These are phyloP conservation scores for Fraxinus greggii DNA, from an alignment of 305 asterid genomes.

Conservation along the genomic window DNA sequence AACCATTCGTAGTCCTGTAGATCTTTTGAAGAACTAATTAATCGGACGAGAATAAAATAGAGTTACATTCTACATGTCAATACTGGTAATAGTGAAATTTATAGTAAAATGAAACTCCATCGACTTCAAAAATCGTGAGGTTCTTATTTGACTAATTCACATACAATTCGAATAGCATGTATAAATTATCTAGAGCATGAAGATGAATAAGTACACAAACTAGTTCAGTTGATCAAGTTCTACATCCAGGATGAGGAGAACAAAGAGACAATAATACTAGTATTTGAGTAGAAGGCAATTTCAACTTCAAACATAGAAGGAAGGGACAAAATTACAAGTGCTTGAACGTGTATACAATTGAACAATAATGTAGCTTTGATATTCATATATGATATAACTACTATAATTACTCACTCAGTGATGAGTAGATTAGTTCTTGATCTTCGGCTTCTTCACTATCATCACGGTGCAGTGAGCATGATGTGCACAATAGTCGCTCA, in stretches of 20 bases:
- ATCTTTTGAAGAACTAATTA: no score
- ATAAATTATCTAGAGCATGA: background rate
- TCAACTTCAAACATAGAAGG: background rate
- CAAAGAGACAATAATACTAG: background rate
- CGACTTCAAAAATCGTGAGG: background rate
- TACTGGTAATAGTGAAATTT: no score
- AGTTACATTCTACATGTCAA: no score
- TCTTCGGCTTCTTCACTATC: constrained; percentile 83
- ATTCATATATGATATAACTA: background rate
- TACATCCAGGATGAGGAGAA: background rate
- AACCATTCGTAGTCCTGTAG: no score
- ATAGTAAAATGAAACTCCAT: no score
- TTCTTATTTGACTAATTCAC: background rate
- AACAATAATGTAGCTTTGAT: background rate
- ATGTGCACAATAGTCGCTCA: constrained; percentile 84
- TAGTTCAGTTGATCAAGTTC: background rate
- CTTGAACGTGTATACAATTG: background rate
- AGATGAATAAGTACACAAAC: background rate
- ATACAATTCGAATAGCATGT: no score
- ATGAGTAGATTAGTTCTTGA: constrained; percentile 33
- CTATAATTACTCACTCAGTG: background rate
- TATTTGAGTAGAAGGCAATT: background rate
- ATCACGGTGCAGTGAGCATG: constrained; percentile 90
- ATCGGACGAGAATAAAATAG: no score
- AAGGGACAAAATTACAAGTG: background rate